Conservation (phyloP, 2,329 filamentous ascomycete genomes). For the Fusarium fracticaudum region DNA sequence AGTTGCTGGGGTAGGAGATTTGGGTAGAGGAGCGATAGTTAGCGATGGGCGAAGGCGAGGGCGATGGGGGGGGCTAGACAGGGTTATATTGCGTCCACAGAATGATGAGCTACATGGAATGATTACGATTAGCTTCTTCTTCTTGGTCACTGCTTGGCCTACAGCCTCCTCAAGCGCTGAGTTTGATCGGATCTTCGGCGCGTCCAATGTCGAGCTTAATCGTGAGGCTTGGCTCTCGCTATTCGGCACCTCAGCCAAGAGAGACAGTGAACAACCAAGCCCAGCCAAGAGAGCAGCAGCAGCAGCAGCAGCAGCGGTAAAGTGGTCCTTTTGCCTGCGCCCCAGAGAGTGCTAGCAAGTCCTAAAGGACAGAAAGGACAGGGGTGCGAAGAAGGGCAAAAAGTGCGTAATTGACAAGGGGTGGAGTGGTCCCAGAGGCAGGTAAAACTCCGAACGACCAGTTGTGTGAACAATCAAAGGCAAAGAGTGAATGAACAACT, state of each 20-base stretch:
- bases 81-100: slow-evolving; percentile 33
- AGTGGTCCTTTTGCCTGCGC: slow-evolving; percentile 19
- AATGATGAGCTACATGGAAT: slow-evolving; percentile 30
- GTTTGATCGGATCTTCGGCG: slow-evolving; percentile 42
- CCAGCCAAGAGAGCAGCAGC: not conserved
- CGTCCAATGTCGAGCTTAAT: slow-evolving; percentile 14
- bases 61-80: slow-evolving; percentile 13
- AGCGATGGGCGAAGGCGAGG: not conserved
- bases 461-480: not conserved
- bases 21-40: slow-evolving; percentile 5
- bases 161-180: slow-evolving; percentile 17
- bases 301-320: not conserved
- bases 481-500: not conserved
- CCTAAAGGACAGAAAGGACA: not conserved
- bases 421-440: slow-evolving; percentile 21
- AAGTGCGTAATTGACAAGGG: slow-evolving; percentile 24
- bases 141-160: slow-evolving; percentile 32
- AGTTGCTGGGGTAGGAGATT: slow-evolving; percentile 16
- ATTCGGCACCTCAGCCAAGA: slow-evolving; percentile 36
- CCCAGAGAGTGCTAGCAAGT: slow-evolving; percentile 14
- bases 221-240: slow-evolving; percentile 36
- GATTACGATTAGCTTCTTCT: slow-evolving; percentile 23
- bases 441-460: not conserved
- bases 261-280: slow-evolving; percentile 11
- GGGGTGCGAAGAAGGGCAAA: slow-evolving; percentile 1